phyloP scores from a whole-genome alignment of 2,329 filamentous ascomycete genomes.

The Pestalotiopsis sp. region DNA sequence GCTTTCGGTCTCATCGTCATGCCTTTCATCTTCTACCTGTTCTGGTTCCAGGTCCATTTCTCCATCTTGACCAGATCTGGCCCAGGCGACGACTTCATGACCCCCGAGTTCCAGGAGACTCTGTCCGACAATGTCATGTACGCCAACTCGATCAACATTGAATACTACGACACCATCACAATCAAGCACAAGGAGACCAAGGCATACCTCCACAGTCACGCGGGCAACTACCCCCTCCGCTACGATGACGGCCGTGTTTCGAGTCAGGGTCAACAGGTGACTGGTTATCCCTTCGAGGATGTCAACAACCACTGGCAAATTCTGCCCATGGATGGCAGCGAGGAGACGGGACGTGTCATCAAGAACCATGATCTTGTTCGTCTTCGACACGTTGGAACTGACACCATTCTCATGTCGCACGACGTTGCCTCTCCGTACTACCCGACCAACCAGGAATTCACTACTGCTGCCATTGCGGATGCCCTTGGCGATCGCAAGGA shows the following conservation, averaged over 20 bases:
- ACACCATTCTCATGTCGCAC: constrained; percentile 86
- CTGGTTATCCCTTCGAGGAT: constrained; percentile 96
- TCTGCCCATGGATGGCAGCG: constrained; percentile 67
- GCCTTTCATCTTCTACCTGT: constrained; percentile 96
- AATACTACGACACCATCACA: constrained; percentile 88
- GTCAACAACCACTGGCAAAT: constrained; percentile 99
- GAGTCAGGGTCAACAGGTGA: constrained; percentile 96
- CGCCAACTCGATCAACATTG: constrained; percentile 79
- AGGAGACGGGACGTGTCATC: constrained; percentile 65
- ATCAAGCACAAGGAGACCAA: constrained; percentile 98
- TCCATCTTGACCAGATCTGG: constrained; percentile 85
- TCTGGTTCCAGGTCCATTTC: constrained; percentile 99
- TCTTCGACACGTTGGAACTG: constrained; percentile 83
- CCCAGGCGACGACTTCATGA: constrained; percentile 98
- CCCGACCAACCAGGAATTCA: constrained; percentile 98
- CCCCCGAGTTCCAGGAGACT: constrained; percentile 96
- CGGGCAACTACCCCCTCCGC: constrained; percentile 84
- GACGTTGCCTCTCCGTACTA: constrained; percentile 96
- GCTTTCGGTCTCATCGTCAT: constrained; percentile 85
- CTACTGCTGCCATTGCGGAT: constrained; percentile 73
- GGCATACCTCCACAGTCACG: constrained; percentile 92
- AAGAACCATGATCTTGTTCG: constrained; percentile 85
- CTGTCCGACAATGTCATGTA: constrained; percentile 93
- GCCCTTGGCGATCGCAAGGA: constrained; percentile 76
- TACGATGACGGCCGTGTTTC: constrained; percentile 98